Evolutionary conservation across 306 rosid genomes (phyloP).

Genomic region (Acmispon strigosus): DNA sequence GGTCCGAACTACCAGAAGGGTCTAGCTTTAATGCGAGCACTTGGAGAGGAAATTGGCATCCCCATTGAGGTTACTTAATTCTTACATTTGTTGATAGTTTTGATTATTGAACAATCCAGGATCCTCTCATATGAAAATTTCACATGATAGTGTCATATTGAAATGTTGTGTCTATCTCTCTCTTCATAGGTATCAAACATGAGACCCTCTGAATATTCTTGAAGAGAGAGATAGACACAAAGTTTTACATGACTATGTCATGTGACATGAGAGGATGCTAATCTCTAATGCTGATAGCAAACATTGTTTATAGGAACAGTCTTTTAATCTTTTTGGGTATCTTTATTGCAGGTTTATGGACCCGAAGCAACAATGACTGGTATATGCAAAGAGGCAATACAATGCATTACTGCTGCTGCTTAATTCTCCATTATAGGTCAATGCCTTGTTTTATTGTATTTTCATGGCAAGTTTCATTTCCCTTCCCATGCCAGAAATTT

Average conservation of each 20-base stretch:
- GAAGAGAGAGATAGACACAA: too few species aligned
- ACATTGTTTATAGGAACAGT: neutral
- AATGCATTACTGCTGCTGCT: conserved; percentile 79
- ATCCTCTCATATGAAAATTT: too few species aligned
- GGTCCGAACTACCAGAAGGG: conserved; percentile 99
- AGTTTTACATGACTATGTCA: too few species aligned
- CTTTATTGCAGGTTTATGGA: conserved; percentile 66
- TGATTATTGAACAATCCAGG: neutral
- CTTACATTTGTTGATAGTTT: neutral
- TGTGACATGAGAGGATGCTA: too few species aligned
- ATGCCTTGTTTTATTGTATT: neutral
- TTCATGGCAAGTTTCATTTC: conserved; percentile 2
- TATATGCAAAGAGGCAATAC: conserved; percentile 92
- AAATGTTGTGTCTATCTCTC: too few species aligned
- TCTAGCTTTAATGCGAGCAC: conserved; percentile 75
- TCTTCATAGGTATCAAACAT: too few species aligned
- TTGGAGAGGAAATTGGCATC: conserved; percentile 84
- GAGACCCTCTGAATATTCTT: too few species aligned
- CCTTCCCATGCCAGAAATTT: neutral
- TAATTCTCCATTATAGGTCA: conserved; percentile 20
- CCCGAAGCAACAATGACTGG: conserved; percentile 99
- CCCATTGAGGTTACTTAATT: conserved; percentile 69
- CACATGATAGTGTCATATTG: too few species aligned
- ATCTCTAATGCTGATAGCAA: neutral
- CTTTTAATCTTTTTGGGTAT: neutral